These are phyloP conservation scores for Paxillus ammoniavirescens DNA, from an alignment of 768 basidiomycete species.

Conservation along the genomic window DNA sequence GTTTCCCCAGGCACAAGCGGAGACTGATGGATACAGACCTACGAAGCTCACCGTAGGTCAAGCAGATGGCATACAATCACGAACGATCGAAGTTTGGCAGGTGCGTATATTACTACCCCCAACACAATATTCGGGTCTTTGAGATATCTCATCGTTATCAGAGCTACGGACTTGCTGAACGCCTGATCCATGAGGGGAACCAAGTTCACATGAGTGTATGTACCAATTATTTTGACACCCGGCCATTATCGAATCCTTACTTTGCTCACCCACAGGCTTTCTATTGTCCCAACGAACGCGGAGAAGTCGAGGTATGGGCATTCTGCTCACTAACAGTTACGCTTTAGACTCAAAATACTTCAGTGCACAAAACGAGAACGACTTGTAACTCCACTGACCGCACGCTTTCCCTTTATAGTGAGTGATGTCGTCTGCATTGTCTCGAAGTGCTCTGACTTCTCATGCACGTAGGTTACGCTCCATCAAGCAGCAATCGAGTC, in stretches of 20 bases:
- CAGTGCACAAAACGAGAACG: slow-evolving; percentile 61
- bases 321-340: slow-evolving; percentile 17
- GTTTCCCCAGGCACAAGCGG: no score
- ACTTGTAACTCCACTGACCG: slow-evolving; percentile 55
- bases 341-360: no score
- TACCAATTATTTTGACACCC: neutral
- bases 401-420: slow-evolving; percentile 65
- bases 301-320: slow-evolving; percentile 49
- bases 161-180: slow-evolving; percentile 71
- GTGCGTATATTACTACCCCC: slow-evolving; percentile 13
- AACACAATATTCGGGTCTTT: no score
- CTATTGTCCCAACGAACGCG: slow-evolving; percentile 58
- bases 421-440: no score
- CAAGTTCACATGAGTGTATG: slow-evolving; percentile 64
- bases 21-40: slow-evolving; percentile 27
- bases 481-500: slow-evolving; percentile 33
- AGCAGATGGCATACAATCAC: slow-evolving; percentile 50
- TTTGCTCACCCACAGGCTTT: slow-evolving; percentile 48
- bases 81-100: slow-evolving; percentile 49
- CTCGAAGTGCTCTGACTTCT: no score
- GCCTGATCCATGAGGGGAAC: slow-evolving; percentile 54
- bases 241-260: no score
- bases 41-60: slow-evolving; percentile 41
- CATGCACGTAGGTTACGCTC: slow-evolving; percentile 18
- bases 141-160: slow-evolving; percentile 20